Percentiles rank a stretch among this genome's conserved stretches.
Conservation (phyloP, 1,284 basidiomycete species). For the Fistulina hepatica region DNA sequence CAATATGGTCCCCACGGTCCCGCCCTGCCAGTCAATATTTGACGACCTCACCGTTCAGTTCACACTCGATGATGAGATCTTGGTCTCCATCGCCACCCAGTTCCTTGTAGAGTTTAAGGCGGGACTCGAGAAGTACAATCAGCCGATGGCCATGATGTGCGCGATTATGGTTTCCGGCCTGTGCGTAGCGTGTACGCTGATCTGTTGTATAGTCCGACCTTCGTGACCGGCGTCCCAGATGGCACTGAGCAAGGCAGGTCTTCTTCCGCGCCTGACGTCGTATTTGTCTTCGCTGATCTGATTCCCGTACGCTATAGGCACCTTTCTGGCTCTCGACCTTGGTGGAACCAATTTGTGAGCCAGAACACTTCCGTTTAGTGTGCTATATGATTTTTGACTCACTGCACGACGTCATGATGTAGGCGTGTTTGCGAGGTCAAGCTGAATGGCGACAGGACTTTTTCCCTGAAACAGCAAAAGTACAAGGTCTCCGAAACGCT, state of each 20-base stretch:
- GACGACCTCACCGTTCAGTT: constrained; percentile 59
- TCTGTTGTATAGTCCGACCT: constrained; percentile 55
- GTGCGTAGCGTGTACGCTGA: not conserved
- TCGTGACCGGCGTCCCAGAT: constrained; percentile 83
- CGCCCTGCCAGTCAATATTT: constrained; percentile 32
- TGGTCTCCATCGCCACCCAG: constrained; percentile 61
- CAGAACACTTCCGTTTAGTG: too few species aligned
- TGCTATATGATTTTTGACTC: constrained; percentile 3
- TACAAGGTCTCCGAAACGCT: constrained; percentile 86
- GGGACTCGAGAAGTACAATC: constrained; percentile 62
- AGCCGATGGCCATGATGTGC: constrained; percentile 85
- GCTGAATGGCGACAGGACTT: constrained; percentile 82
- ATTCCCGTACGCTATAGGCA: constrained; percentile 50
- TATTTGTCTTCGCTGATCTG: constrained; percentile 1
- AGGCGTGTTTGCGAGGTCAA: constrained; percentile 91
- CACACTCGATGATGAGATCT: constrained; percentile 45
- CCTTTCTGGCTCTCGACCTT: constrained; percentile 88
- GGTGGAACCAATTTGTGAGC: constrained; percentile 91
- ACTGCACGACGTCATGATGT: constrained; percentile 8
- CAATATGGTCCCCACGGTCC: too few species aligned
- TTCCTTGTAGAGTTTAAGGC: constrained; percentile 71
- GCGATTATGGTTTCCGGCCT: constrained; percentile 15
- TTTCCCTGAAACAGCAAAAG: constrained; percentile 85
- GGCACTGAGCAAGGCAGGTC: constrained; percentile 83
- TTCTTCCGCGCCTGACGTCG: not conserved